These are phyloP conservation scores for Aspergillus pseudoterreus DNA, from an alignment of 2,329 filamentous ascomycete species.

Conservation along the genomic window DNA sequence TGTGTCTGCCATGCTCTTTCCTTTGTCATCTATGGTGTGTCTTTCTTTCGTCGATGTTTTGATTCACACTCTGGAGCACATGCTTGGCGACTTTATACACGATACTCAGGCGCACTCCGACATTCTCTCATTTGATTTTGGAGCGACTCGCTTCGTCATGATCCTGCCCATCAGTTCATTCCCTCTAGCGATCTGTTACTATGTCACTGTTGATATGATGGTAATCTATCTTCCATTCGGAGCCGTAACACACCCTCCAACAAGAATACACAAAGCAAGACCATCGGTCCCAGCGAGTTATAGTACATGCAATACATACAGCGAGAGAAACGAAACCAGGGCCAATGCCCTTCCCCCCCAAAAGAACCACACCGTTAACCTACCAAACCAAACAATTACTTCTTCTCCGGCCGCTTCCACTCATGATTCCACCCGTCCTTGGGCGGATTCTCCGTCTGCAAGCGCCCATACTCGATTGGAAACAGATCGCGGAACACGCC, in stretches of 20 bases:
- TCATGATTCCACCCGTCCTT: conserved; percentile 85
- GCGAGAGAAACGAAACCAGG: background rate
- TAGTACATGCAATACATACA: conserved; percentile 2
- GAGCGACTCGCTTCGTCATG: background rate
- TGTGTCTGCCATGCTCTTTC: conserved; percentile 19
- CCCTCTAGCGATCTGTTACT: conserved; percentile 6
- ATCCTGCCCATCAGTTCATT: conserved; percentile 4
- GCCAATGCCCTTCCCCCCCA: background rate
- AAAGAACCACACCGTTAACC: background rate
- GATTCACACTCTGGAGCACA: background rate
- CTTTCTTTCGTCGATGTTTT: background rate
- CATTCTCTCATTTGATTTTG: conserved; percentile 8
- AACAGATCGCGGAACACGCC: conserved; percentile 71
- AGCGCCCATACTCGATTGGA: conserved; percentile 78
- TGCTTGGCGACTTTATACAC: conserved; percentile 5
- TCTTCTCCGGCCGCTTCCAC: conserved; percentile 64
- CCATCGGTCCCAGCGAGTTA: background rate
- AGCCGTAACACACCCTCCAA: background rate
- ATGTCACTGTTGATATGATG: background rate
- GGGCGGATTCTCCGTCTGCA: conserved; percentile 75
- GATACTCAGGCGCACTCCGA: conserved; percentile 1
- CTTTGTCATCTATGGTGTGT: conserved; percentile 13
- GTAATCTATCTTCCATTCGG: background rate
- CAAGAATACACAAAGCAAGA: background rate
- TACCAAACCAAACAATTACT: conserved; percentile 11